Evolutionary conservation across 768 basidiomycete species (phyloP).

Genomic region (Gymnopilus junonius): DNA sequence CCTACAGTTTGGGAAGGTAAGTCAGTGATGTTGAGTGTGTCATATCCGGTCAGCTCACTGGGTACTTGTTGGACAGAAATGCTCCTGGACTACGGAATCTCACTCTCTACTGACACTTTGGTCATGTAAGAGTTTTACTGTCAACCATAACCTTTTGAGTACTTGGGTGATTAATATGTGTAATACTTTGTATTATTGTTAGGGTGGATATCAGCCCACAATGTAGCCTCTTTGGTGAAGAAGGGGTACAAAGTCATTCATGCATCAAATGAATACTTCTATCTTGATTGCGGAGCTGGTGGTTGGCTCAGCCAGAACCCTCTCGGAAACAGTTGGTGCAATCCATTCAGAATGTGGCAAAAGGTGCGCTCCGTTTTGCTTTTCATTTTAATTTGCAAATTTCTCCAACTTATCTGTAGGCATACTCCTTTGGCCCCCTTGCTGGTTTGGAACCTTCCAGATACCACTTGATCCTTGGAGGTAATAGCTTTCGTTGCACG

Average conservation of each 20-base stretch:
- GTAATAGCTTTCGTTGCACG: slow-evolving; percentile 34
- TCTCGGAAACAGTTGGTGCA: slow-evolving; percentile 69
- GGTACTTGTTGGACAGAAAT: slow-evolving; percentile 79
- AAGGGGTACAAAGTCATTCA: slow-evolving; percentile 69
- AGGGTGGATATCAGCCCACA: slow-evolving; percentile 73
- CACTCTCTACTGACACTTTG: slow-evolving; percentile 49
- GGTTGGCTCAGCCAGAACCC: slow-evolving; percentile 63
- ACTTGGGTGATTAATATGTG: too few relatives aligned
- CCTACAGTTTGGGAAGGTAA: slow-evolving; percentile 82
- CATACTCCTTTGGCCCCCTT: slow-evolving; percentile 77
- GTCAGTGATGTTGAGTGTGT: slow-evolving; percentile 5
- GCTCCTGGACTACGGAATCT: slow-evolving; percentile 57
- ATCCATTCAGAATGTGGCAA: slow-evolving; percentile 84
- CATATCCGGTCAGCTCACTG: too few relatives aligned
- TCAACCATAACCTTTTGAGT: too few relatives aligned
- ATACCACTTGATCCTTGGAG: slow-evolving; percentile 65
- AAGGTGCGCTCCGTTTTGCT: slow-evolving; percentile 39
- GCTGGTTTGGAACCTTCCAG: slow-evolving; percentile 57
- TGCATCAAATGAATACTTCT: slow-evolving; percentile 78
- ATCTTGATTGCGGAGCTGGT: slow-evolving; percentile 79
- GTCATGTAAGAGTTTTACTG: slow-evolving; percentile 53
- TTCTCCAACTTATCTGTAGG: too few relatives aligned
- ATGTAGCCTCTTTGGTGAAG: slow-evolving; percentile 60
- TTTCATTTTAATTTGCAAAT: background rate
- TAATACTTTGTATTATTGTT: background rate